Conservation (phyloP, 176 grass and related monocot genomes). For the Chrysopogon serrulatus region DNA sequence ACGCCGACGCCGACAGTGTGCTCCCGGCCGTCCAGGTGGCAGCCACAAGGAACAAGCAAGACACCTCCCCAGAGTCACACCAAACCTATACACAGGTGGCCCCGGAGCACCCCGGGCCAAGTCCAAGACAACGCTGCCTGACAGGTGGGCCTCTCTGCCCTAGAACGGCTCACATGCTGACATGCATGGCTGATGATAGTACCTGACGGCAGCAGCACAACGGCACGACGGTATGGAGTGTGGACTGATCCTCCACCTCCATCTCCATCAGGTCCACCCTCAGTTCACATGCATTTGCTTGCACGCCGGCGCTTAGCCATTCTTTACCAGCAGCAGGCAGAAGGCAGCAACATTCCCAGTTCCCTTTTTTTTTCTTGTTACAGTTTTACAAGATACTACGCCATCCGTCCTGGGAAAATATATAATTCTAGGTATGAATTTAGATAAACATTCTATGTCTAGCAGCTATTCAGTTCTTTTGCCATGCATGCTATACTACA, state of each 20-base stretch:
- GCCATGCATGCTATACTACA: not conserved
- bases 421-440: too few species aligned
- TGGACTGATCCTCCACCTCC: not conserved
- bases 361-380: too few species aligned
- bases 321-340: too few species aligned
- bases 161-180: not conserved
- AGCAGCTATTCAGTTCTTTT: not conserved
- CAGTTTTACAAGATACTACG: too few species aligned
- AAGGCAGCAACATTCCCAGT: not conserved
- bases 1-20: too few species aligned
- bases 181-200: not conserved
- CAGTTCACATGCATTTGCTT: not conserved
- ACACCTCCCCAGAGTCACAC: too few species aligned
- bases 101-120: not conserved
- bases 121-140: not conserved
- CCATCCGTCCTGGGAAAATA: too few species aligned
- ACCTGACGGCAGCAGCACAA: not conserved
- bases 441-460: too few species aligned
- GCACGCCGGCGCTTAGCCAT: too few species aligned
- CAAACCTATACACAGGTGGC: not conserved
- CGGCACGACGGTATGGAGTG: not conserved
- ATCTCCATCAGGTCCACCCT: not conserved
- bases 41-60: not conserved
- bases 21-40: not conserved
- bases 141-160: not conserved